phyloP scores from a whole-genome alignment of 768 basidiomycete species.

The Rickenella mellea region DNA sequence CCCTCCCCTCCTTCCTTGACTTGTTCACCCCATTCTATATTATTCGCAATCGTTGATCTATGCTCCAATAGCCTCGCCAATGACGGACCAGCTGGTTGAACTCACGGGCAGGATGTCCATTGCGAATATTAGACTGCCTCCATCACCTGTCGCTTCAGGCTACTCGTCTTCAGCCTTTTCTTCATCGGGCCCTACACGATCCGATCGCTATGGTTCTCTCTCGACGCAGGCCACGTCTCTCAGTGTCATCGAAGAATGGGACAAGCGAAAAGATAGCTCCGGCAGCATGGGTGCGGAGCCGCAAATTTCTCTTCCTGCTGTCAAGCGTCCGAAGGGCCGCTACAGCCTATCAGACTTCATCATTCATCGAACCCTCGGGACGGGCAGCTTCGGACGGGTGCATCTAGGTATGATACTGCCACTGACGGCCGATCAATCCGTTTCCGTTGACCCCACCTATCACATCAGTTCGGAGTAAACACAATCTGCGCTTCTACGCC shows the following conservation, averaged over 20 bases:
- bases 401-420: conserved; percentile 52
- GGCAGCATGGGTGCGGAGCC: conserved; percentile 1
- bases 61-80: no score
- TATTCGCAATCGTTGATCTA: no score
- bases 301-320: conserved; percentile 20
- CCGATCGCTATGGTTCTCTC: not conserved
- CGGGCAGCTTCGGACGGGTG: conserved; percentile 96
- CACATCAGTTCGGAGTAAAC: conserved; percentile 70
- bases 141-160: not conserved
- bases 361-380: conserved; percentile 79
- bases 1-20: no score
- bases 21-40: no score
- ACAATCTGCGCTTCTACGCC: conserved; percentile 93
- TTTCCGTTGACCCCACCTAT: not conserved
- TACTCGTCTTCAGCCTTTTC: not conserved
- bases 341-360: conserved; percentile 73
- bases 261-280: not conserved
- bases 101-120: no score
- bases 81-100: no score
- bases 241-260: not conserved
- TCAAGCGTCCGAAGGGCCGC: conserved; percentile 47
- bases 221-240: not conserved
- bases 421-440: not conserved
- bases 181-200: no score
- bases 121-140: no score